A percentile compares a stretch with the other conserved stretches of the same genome.
These are phyloP conservation scores for Apostasia shenzhenica DNA, from an alignment of 106 monocot genomes.

Conservation along the genomic window DNA sequence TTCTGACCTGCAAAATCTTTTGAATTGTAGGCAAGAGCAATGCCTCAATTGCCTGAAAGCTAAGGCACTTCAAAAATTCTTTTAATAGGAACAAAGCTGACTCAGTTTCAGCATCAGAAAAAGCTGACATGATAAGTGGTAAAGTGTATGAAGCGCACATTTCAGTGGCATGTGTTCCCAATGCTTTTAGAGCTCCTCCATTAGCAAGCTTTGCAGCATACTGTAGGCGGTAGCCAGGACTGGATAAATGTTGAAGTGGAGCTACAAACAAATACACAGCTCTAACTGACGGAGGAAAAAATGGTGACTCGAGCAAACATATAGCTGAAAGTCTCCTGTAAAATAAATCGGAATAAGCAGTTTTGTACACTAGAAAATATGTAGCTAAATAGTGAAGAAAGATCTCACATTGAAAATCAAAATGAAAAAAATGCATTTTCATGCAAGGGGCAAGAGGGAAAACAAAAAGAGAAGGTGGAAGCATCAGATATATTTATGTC, in stretches of 20 bases:
- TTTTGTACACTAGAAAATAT: background rate
- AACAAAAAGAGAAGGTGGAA: too few species aligned
- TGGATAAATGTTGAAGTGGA: slow-evolving; percentile 71
- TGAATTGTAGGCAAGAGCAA: slow-evolving; percentile 76
- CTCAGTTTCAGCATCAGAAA: slow-evolving; percentile 74
- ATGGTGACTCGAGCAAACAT: slow-evolving; percentile 66
- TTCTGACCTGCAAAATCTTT: slow-evolving; percentile 90
- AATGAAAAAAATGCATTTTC: too few species aligned
- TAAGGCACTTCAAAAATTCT: slow-evolving; percentile 80
- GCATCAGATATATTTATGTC: too few species aligned
- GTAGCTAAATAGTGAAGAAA: too few species aligned
- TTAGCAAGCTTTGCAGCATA: slow-evolving; percentile 76
- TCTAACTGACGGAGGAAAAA: slow-evolving; percentile 59
- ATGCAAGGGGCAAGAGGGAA: too few species aligned
- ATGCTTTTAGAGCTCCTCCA: slow-evolving; percentile 57
- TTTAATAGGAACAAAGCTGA: slow-evolving; percentile 60
- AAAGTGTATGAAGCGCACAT: slow-evolving; percentile 77
- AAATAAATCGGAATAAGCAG: background rate
- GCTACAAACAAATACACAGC: slow-evolving; percentile 77
- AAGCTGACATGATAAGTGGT: slow-evolving; percentile 45
- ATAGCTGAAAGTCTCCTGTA: slow-evolving; percentile 89
- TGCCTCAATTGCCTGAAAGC: slow-evolving; percentile 33
- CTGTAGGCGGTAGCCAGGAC: slow-evolving; percentile 43
- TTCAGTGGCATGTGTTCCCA: slow-evolving; percentile 82
- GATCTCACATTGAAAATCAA: too few species aligned